phyloP scores from a whole-genome alignment of 768 basidiomycete species.

The Dioszegia hungarica region DNA sequence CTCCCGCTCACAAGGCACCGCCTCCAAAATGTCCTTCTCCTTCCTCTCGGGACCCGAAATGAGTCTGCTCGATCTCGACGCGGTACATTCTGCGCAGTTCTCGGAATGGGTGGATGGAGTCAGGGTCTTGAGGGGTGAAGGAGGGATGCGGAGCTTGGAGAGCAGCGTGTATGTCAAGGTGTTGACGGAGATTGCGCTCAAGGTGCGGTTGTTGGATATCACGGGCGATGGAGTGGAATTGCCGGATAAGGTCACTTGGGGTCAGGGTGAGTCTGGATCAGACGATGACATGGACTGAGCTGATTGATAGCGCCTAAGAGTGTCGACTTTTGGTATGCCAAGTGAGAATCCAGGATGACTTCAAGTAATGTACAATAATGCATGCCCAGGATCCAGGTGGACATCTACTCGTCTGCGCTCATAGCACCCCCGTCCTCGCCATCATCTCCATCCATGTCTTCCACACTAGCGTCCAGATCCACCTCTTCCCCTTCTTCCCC shows the following conservation, averaged over 20 bases:
- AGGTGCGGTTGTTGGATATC: constrained; percentile 38
- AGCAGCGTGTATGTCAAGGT: constrained; percentile 31
- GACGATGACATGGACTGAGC: background rate
- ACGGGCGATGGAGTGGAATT: constrained; percentile 42
- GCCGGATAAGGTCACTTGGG: constrained; percentile 31
- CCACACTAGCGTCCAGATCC: constrained; percentile 41
- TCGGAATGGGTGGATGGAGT: constrained; percentile 45
- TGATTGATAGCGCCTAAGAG: constrained; percentile 28
- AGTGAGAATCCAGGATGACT: too few relatives aligned
- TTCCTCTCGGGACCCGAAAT: constrained; percentile 29
- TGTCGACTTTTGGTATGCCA: constrained; percentile 41
- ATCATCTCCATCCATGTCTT: constrained; percentile 35
- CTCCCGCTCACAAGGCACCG: constrained; percentile 29
- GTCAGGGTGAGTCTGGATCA: constrained; percentile 19
- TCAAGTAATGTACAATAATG: too few relatives aligned
- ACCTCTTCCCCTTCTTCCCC: constrained; percentile 17
- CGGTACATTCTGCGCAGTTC: constrained; percentile 36
- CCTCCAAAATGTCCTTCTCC: constrained; percentile 37
- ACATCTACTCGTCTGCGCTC: constrained; percentile 2
- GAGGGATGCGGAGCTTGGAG: constrained; percentile 31
- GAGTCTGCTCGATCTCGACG: constrained; percentile 39
- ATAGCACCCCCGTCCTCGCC: constrained; percentile 15
- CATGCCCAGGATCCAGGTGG: too few relatives aligned
- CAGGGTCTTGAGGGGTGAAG: constrained; percentile 31
- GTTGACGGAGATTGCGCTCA: constrained; percentile 38